Percentiles rank a stretch among this genome's conserved stretches.
phyloP scores from a whole-genome alignment of 192 early-diverging fungal genomes.

The Coemansia sp. region DNA sequence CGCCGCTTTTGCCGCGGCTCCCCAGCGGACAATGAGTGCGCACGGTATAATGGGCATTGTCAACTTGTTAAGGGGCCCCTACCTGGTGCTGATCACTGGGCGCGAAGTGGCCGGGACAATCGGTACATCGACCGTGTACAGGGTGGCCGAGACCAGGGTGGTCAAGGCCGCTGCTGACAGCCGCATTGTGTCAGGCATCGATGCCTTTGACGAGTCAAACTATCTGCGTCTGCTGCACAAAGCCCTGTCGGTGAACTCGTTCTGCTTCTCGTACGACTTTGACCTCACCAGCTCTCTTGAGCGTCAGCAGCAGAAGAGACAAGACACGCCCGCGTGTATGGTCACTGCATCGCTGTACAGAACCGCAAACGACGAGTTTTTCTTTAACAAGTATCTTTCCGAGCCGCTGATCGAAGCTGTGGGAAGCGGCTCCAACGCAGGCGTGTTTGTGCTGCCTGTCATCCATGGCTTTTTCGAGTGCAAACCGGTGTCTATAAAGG shows the following conservation, averaged over 20 bases:
- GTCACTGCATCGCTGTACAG: conserved; percentile 21
- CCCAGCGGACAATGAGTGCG: conserved; percentile 44
- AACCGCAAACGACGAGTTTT: conserved; percentile 88
- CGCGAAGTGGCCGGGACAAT: conserved; percentile 44
- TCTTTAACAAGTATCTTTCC: conserved; percentile 83
- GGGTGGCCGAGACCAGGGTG: conserved; percentile 41
- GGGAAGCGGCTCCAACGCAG: conserved; percentile 23
- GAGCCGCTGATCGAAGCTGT: conserved; percentile 65
- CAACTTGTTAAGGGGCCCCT: conserved; percentile 46
- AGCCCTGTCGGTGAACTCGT: conserved; percentile 58
- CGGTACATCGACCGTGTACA: conserved; percentile 41
- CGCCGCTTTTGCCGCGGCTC: conserved; percentile 33
- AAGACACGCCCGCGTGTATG: conserved; percentile 1
- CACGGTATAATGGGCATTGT: conserved; percentile 53
- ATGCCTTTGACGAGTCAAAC: conserved; percentile 61
- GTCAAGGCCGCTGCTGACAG: conserved; percentile 38
- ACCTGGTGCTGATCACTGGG: conserved; percentile 51
- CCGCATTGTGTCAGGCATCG: conserved; percentile 21
- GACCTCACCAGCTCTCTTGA: conserved; percentile 88
- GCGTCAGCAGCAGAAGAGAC: conserved; percentile 57
- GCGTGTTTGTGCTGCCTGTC: conserved; percentile 85
- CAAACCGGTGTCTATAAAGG: conserved; percentile 60
- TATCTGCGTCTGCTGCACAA: conserved; percentile 64
- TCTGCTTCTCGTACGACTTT: conserved; percentile 85
- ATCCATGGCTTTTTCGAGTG: conserved; percentile 85